Base-by-base conservation (phyloP, 148 eudicot genomes). In the Rhododendron molle region DNA sequence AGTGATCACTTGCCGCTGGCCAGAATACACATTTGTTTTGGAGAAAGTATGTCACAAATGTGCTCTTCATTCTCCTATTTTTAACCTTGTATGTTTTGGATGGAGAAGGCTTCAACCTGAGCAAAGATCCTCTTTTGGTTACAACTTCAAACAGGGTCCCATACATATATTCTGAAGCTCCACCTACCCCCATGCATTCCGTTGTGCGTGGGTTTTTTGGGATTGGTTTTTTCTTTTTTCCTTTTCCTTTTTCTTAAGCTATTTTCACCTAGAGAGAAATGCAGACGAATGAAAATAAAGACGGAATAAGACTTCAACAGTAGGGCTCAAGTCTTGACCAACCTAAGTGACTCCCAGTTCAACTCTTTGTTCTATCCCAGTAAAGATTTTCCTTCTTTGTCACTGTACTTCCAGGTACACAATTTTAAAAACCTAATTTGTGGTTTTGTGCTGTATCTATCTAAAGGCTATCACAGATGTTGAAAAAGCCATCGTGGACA, bases 1-100 rank as follows among this genome's bases (percentile, higher is more conserved):
- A 56, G 92, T 94, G 88, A 93, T 96, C 81, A 91, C 92, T 80
- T 90, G 95, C 87, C 96, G 98, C 76, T 96, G 98, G 98, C 98
- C 98, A 65, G 98, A 93, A 83, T 96, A 96, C 86, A 92, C 94
- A 81, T 92, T 92, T 69, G 88, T 91, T 20, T 88, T 96, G 90
- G 98, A 96, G 90, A 93, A 87, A 91, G 98, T 96, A 93, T 79
- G 92, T 80, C 78, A 32, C 43, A 3, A 72, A 16, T 72, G 16
- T 81, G 43, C 83, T 81, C 83, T 81, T 49, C 32, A 34, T 81
- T 81, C 72, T 15, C 18, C 26, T 47, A 6, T 30, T 80, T 14
- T 52, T 32, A 16, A 52, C 67, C 38, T 52, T 52, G 12, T 80
- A 49, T 52, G 36, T 49, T 30, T 49, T 79, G 34, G n/a, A n/a